Base-by-base conservation (phyloP, 257 asterid species). In the Buddleja alternifolia region DNA sequence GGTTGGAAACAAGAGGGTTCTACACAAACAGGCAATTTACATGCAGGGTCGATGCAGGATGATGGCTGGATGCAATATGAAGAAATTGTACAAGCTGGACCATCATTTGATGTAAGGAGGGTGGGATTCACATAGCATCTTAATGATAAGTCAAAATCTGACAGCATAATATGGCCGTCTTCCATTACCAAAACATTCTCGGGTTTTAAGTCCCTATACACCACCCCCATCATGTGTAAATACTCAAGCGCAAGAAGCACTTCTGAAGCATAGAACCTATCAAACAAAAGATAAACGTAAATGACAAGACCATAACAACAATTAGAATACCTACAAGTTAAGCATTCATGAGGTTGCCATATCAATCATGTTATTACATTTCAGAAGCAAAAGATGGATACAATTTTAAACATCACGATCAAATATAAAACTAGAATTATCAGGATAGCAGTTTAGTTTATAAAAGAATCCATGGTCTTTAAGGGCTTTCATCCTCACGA, bases 161-260 rank as follows among this genome's bases (percentile, higher is more conserved):
- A 93, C 7, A 93, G 79, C 98, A 93, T 93, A 50, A 93, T 89
- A 41, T 93, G 97, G 20, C 97, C 98, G 60, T 93, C 98, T 45
- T 90, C 98, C 62, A 97, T 81, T 21, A 93, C 96, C 61, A 93
- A 73, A 9, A 93, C 98, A 50, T 93, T 93, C 64, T 93, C 98
- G 0, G 98, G 98, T 77, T 93, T 93, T 34, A 93, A 67, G 81
- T 92, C 98, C 52, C 98, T 46, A 72, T 92, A 92, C 10, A 93
- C 87, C 46, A 93, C 97, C 6, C 98, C 98, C 97, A 93, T 90
- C 98, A 93, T 88, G 64, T 93, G 98, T 11, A 93, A 73, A 63
- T 93, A 93, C 73, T 93, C 98, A 0, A 93, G 88, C 5, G 97
- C 96, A 48, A 93, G 94, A 40, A 93, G 83, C 75, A 93, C 93